Evolutionary conservation across 345 rosid genomes (phyloP), one percentile per base, ranked within the genome.

Genomic region (Hevea brasiliensis): DNA sequence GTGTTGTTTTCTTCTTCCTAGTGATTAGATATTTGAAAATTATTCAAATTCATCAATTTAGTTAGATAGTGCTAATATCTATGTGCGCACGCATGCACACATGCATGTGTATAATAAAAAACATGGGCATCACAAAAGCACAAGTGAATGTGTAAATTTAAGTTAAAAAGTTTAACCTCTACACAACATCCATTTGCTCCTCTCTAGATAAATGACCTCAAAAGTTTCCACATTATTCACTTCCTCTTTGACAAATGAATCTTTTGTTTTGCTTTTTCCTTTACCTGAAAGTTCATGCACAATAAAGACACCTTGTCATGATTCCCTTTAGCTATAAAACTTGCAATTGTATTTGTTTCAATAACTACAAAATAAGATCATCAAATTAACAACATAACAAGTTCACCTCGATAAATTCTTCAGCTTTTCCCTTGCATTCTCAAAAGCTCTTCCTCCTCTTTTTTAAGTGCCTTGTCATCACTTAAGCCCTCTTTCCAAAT

Each of bases 101-200:
- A 21, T 64, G 24, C 20, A 15, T 18, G 0, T 35, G 20, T 32
- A 20, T 37, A 37, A 18, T 6, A 57, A 27, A 4, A 35, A 41
- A 40, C 56, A 47, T 37, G 27, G 48, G 40, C 24, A 59, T n/a
- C 12, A 60, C 14, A 74, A 61, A 55, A 63, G 32, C 53, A 71
- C 13, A 45, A 13, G 26, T 37, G 1, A 37, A 53, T 32, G 64
- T 21, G 41, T 6, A 7, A 58, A 44, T 14, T 24, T 15, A 74
- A 20, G 42, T 14, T 47, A 60, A 64, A 24, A 51, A 74, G 26
- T 35, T 27, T 51, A 80, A 94, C 98, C 97, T 90, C 45, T 84
- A 85, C 9, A 90, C 90, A 74, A 88, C 89, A 71, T 94, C 89
- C 93, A 92, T 92, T 80, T 92, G 93, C 83, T 92, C 97, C 79